These are phyloP conservation scores for Protomyces pachydermus DNA, from an alignment of 1,139 yeast species.

Conservation along the genomic window DNA sequence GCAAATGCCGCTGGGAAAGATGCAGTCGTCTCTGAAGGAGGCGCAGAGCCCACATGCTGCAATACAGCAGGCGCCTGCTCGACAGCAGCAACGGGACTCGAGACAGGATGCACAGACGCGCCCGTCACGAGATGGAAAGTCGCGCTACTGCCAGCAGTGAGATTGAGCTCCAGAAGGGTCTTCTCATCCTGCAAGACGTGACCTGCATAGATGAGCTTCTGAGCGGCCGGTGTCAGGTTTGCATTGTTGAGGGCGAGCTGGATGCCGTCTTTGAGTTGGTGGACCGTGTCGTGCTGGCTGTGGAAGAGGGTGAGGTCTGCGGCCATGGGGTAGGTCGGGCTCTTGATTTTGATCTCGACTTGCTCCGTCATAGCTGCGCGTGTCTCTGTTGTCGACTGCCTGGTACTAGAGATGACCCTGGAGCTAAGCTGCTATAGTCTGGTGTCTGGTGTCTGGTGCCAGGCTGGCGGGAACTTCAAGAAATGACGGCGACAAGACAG, in stretches of 20 bases:
- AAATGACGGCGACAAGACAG: background rate
- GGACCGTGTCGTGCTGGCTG: slow-evolving; percentile 89
- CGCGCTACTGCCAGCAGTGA: slow-evolving; percentile 35
- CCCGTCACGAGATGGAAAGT: slow-evolving; percentile 19
- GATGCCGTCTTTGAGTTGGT: slow-evolving; percentile 98
- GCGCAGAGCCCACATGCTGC: background rate
- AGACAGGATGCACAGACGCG: background rate
- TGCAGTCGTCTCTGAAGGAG: background rate
- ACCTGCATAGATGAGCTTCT: slow-evolving; percentile 99
- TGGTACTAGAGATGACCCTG: background rate
- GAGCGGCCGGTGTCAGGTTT: slow-evolving; percentile 99
- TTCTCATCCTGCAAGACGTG: slow-evolving; percentile 99
- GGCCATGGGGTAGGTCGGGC: slow-evolving; percentile 19
- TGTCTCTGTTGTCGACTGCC: background rate
- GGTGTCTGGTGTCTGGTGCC: background rate
- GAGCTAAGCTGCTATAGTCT: too few relatives aligned
- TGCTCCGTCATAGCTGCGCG: background rate
- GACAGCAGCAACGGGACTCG: background rate
- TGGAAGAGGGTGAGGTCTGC: slow-evolving; percentile 56
- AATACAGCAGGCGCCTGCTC: background rate
- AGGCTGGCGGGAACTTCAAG: background rate
- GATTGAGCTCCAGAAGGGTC: slow-evolving; percentile 98
- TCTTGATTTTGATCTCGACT: slow-evolving; percentile 16
- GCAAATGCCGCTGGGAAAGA: background rate
- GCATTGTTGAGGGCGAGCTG: slow-evolving; percentile 74